Conservation (phyloP, 2,329 filamentous ascomycete species). For the Ambrosiella xylebori region DNA sequence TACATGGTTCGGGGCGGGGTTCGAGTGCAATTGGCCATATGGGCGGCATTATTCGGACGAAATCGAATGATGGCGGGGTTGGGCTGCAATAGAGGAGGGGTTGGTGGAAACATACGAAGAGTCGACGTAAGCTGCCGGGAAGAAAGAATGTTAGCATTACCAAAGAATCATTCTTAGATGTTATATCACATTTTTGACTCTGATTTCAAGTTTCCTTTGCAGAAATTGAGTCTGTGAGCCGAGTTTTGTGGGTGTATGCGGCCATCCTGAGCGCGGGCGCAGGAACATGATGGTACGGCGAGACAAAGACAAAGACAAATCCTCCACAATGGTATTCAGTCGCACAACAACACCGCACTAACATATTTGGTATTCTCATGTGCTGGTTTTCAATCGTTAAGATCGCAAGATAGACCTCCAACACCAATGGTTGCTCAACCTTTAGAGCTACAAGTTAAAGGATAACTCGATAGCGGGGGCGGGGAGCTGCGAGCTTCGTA, state of each 20-base stretch:
- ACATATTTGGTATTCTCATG: too few species aligned
- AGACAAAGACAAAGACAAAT: too few species aligned
- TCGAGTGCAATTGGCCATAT: not conserved
- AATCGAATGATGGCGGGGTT: not conserved
- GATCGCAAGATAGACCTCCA: not conserved
- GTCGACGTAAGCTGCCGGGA: constrained; percentile 31
- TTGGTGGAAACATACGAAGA: constrained; percentile 25
- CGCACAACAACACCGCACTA: too few species aligned
- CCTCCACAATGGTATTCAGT: too few species aligned
- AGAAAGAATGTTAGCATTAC: constrained; percentile 17
- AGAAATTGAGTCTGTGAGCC: not conserved
- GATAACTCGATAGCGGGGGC: not conserved
- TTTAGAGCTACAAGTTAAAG: not conserved
- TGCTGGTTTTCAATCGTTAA: too few species aligned
- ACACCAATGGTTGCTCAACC: not conserved
- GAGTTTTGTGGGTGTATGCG: too few species aligned
- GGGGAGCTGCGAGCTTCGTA: not conserved
- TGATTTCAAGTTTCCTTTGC: not conserved
- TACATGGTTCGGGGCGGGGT: not conserved
- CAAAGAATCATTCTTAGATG: not conserved
- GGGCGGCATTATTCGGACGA: not conserved
- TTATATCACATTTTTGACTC: not conserved
- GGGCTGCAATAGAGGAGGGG: constrained; percentile 4
- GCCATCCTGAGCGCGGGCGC: too few species aligned
- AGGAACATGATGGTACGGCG: too few species aligned